A percentile compares a stretch with the other conserved stretches of the same genome.
Conservation (phyloP, 768 basidiomycete genomes). For the Pleurotus ostreatus region DNA sequence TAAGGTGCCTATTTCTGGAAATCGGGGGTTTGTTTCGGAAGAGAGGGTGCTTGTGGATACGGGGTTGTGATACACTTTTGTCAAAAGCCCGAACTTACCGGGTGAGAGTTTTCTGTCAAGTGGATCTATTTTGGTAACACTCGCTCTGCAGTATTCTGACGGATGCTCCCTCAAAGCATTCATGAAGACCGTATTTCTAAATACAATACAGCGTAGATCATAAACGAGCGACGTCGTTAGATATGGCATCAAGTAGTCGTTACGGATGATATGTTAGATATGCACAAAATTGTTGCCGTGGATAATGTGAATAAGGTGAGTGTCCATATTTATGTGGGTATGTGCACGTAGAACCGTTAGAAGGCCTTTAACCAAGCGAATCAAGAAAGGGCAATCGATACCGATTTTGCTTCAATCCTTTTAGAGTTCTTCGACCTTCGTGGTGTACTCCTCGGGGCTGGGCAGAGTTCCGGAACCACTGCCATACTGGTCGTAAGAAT, state of each 20-base stretch:
- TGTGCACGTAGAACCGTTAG: not conserved
- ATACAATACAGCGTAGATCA: no score
- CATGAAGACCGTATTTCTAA: no score
- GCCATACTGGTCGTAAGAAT: conserved; percentile 30
- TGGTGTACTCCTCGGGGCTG: conserved; percentile 39
- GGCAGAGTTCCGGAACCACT: conserved; percentile 31
- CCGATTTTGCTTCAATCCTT: not conserved
- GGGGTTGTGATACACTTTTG: not conserved
- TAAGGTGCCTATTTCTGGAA: not conserved
- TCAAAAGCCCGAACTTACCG: not conserved
- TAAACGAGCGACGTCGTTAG: not conserved
- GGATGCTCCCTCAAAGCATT: no score
- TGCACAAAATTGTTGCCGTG: not conserved
- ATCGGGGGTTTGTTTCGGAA: not conserved
- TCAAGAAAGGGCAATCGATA: conserved; percentile 4
- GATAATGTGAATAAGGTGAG: conserved; percentile 1
- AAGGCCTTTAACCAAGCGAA: conserved; percentile 9
- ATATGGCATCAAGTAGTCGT: not conserved
- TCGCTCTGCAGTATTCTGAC: not conserved
- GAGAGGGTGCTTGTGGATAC: not conserved
- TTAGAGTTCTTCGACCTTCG: conserved; percentile 1
- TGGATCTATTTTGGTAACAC: not conserved
- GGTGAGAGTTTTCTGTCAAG: not conserved
- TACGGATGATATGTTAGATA: not conserved
- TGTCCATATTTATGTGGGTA: not conserved